These are phyloP conservation scores for Adansonia rubrostipa DNA, from an alignment of 441 rosid species.

Conservation along the genomic window DNA sequence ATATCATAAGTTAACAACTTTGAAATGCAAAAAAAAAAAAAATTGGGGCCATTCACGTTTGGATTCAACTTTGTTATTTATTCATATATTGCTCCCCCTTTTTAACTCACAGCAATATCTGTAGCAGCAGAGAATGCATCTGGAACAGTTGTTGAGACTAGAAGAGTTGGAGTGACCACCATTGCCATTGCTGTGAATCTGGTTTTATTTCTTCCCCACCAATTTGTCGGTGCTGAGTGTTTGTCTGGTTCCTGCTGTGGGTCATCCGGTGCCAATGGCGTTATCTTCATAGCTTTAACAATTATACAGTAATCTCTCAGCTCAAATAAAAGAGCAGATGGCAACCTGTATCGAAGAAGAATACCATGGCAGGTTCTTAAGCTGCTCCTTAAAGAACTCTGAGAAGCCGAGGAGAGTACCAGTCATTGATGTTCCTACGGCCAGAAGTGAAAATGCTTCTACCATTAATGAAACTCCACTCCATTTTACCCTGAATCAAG, in stretches of 20 bases:
- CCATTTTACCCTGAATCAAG: conserved; percentile 49
- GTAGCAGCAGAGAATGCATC: conserved; percentile 72
- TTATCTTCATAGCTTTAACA: not conserved
- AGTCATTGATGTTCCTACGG: conserved; percentile 58
- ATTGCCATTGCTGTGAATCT: conserved; percentile 52
- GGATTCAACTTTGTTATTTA: not conserved
- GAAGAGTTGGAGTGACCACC: conserved; percentile 49
- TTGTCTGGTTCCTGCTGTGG: conserved; percentile 30
- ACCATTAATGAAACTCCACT: conserved; percentile 55
- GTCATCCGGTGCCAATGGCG: not conserved
- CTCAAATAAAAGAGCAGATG: not conserved
- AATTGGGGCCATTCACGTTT: not conserved
- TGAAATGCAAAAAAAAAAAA: not conserved
- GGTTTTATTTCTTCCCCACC: conserved; percentile 52
- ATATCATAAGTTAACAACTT: too few relatives aligned
- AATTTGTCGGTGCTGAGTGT: conserved; percentile 22
- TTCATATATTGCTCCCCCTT: not conserved
- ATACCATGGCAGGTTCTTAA: conserved; percentile 32
- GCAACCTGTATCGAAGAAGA: conserved; percentile 19
- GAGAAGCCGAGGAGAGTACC: conserved; percentile 65
- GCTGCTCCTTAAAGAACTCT: conserved; percentile 71
- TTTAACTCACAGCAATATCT: conserved; percentile 56
- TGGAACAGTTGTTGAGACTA: conserved; percentile 54
- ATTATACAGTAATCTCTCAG: not conserved
- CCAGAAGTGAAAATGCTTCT: conserved; percentile 65